A percentile compares a stretch with the other conserved stretches of the same genome.
Conservation (phyloP, 176 grass and related monocot genomes). For the Musa acuminata region DNA sequence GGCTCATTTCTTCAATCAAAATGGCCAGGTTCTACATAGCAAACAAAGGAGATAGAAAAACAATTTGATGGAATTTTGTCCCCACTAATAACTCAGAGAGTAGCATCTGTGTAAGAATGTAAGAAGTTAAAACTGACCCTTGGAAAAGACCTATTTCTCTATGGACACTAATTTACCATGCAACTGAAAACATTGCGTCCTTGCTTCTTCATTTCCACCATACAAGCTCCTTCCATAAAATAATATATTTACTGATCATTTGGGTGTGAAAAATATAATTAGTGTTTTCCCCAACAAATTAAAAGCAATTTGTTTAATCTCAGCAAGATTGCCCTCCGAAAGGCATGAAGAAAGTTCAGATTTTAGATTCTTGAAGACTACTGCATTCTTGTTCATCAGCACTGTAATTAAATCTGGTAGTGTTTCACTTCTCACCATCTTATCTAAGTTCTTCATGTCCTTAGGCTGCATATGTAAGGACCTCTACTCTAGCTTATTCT, state of each 20-base stretch:
- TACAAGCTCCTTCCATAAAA: neutral
- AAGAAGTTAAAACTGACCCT: neutral
- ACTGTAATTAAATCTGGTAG: neutral
- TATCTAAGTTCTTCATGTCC: neutral
- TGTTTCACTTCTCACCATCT: neutral
- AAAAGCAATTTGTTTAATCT: too few relatives aligned
- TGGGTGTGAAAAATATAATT: too few relatives aligned
- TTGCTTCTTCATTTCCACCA: too few relatives aligned
- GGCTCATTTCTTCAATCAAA: neutral
- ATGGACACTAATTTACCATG: neutral
- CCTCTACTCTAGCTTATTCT: neutral
- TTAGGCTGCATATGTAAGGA: neutral
- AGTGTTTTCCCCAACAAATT: too few relatives aligned
- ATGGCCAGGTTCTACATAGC: neutral
- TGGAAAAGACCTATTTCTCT: neutral
- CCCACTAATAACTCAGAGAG: neutral
- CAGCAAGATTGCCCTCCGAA: neutral
- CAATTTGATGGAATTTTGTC: neutral
- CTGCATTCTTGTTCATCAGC: neutral
- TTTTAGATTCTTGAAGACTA: neutral
- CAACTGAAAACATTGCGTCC: neutral
- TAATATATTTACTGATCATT: neutral
- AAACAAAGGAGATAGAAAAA: neutral
- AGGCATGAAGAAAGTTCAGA: neutral
- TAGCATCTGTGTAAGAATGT: neutral